Evolutionary conservation across 2,329 filamentous ascomycete genomes (phyloP).

Genomic region (Aspergillus vadensis): DNA sequence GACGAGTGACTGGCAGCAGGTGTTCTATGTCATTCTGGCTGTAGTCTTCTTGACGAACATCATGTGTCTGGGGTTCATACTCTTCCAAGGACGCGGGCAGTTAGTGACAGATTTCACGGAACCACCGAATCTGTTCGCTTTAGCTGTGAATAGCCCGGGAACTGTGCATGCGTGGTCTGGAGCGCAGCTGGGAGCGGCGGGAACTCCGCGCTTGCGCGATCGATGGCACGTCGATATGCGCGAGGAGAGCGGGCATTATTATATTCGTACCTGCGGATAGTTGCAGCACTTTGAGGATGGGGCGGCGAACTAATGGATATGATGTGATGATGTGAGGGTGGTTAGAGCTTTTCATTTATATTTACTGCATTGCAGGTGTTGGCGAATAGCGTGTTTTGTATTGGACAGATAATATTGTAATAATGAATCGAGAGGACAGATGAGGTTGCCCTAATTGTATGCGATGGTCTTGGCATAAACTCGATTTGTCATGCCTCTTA

Average conservation of each 20-base stretch:
- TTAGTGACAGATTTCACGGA: constrained; percentile 79
- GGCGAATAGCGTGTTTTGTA: no score
- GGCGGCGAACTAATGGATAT: no score
- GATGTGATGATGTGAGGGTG: no score
- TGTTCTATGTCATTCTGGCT: constrained; percentile 68
- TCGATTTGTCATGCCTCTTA: no score
- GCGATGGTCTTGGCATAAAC: no score
- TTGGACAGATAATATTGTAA: no score
- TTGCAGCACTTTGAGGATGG: not conserved
- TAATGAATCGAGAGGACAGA: no score
- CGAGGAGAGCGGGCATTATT: constrained; percentile 56
- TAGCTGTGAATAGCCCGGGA: constrained; percentile 68
- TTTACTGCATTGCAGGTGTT: no score
- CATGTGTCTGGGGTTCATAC: constrained; percentile 65
- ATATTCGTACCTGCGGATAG: constrained; percentile 37
- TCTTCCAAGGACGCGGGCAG: constrained; percentile 55
- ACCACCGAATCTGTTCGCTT: constrained; percentile 71
- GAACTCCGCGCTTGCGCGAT: constrained; percentile 55
- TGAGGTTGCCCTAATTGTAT: no score
- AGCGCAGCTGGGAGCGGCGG: constrained; percentile 33
- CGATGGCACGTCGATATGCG: constrained; percentile 50
- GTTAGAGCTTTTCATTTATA: no score
- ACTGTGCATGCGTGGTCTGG: constrained; percentile 33
- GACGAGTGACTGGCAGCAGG: constrained; percentile 59
- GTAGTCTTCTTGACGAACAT: constrained; percentile 69